phyloP scores from a whole-genome alignment of 177 flowering plant genomes.

The Tripterygium wilfordii region DNA sequence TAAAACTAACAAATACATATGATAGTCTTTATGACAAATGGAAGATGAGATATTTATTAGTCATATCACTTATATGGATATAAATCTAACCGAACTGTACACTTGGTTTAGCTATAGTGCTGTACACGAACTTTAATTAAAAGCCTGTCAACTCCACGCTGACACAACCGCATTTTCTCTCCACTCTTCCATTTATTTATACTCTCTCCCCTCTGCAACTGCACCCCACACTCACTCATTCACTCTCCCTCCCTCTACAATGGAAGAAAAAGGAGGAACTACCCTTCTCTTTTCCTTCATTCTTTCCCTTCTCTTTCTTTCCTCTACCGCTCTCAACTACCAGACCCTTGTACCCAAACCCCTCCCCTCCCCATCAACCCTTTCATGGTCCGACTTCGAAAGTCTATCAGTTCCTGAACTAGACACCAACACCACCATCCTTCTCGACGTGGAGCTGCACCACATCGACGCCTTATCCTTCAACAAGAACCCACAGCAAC shows the following conservation, averaged over 20 bases:
- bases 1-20: too few species aligned
- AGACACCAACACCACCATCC: background rate
- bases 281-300: conserved; percentile 18
- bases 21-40: too few species aligned
- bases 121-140: too few species aligned
- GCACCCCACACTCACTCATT: too few species aligned
- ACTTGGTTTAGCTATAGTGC: too few species aligned
- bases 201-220: background rate
- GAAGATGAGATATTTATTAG: too few species aligned
- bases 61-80: too few species aligned
- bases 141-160: too few species aligned
- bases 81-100: too few species aligned
- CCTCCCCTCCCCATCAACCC: conserved; percentile 38
- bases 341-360: conserved; percentile 44
- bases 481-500: conserved; percentile 44
- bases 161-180: too few species aligned
- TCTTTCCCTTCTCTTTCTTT: conserved; percentile 13
- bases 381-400: conserved; percentile 18
- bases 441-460: conserved; percentile 35
- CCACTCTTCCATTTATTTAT: conserved; percentile 14
- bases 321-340: conserved; percentile 18
- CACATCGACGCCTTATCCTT: conserved; percentile 51
- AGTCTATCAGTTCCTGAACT: background rate
- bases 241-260: too few species aligned
- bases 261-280: conserved; percentile 22